A percentile compares a stretch with the other conserved stretches of the same genome.
Evolutionary conservation across 257 asterid genomes (phyloP).

Genomic region (Solanum corneliomulleri): DNA sequence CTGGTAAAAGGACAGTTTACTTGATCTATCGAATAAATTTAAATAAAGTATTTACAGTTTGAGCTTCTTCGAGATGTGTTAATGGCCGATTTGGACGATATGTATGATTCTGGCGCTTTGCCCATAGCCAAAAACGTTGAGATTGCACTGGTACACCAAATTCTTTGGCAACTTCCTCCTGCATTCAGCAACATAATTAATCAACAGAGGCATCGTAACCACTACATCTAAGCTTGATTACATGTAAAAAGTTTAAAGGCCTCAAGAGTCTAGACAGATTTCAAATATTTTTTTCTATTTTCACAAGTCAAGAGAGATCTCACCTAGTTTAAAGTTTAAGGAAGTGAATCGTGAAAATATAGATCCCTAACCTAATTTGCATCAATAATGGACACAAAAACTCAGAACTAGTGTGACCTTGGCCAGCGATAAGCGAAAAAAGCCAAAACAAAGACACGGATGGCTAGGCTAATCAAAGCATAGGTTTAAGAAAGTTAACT

Average conservation of each 20-base stretch:
- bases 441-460: neutral
- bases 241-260: neutral
- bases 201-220: neutral
- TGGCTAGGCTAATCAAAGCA: neutral
- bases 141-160: slow-evolving; percentile 77
- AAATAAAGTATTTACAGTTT: slow-evolving; percentile 31
- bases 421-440: neutral
- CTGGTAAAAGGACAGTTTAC: neutral
- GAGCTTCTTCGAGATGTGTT: slow-evolving; percentile 73
- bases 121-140: slow-evolving; percentile 98
- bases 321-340: neutral
- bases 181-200: slow-evolving; percentile 3
- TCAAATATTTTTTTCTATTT: neutral
- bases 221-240: neutral
- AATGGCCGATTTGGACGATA: slow-evolving; percentile 90
- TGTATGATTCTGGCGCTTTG: slow-evolving; percentile 91
- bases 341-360: neutral
- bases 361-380: neutral
- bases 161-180: slow-evolving; percentile 92
- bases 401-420: neutral
- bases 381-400: neutral
- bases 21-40: neutral
- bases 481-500: neutral
- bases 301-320: neutral
- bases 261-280: neutral